Conservation (phyloP, 1,284 basidiomycete genomes). For the Fistulina hepatica region DNA sequence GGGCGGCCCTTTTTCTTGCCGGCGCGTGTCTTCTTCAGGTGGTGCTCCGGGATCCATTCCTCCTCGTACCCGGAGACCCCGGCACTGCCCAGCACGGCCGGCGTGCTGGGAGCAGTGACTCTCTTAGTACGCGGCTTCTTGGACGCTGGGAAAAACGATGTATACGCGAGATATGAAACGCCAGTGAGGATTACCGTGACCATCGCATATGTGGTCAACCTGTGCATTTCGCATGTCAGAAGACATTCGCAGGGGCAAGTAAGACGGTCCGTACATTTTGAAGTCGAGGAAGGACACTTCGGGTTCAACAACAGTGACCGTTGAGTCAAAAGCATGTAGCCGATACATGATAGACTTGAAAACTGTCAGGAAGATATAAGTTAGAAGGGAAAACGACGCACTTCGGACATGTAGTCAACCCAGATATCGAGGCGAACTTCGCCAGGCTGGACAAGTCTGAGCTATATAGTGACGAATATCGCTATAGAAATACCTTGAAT, state of each 20-base stretch:
- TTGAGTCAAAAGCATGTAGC: conserved; percentile 66
- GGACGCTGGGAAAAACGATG: conserved; percentile 52
- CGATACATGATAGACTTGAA: conserved; percentile 45
- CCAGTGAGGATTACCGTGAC: conserved; percentile 56
- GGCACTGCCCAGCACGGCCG: conserved; percentile 55
- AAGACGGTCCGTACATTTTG: conserved; percentile 51
- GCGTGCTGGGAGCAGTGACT: conserved; percentile 36
- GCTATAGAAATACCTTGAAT: conserved; percentile 41
- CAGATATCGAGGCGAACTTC: conserved; percentile 73
- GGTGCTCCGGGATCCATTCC: conserved; percentile 88
- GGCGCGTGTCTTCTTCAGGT: conserved; percentile 59
- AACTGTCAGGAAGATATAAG: conserved; percentile 5
- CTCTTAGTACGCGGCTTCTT: conserved; percentile 36
- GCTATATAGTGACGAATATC: background rate
- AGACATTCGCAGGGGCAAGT: background rate
- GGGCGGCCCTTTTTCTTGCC: conserved; percentile 34
- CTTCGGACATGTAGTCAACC: conserved; percentile 62
- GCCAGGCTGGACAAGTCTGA: conserved; percentile 42
- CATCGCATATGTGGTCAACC: conserved; percentile 68
- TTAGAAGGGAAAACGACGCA: conserved; percentile 30
- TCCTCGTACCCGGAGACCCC: conserved; percentile 73
- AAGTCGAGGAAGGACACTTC: conserved; percentile 71
- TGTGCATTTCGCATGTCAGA: too few species aligned
- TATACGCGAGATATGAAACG: conserved; percentile 57
- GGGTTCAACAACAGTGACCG: conserved; percentile 78